These are phyloP conservation scores for Luffa acutangula DNA, from an alignment of 306 rosid species.

Conservation along the genomic window DNA sequence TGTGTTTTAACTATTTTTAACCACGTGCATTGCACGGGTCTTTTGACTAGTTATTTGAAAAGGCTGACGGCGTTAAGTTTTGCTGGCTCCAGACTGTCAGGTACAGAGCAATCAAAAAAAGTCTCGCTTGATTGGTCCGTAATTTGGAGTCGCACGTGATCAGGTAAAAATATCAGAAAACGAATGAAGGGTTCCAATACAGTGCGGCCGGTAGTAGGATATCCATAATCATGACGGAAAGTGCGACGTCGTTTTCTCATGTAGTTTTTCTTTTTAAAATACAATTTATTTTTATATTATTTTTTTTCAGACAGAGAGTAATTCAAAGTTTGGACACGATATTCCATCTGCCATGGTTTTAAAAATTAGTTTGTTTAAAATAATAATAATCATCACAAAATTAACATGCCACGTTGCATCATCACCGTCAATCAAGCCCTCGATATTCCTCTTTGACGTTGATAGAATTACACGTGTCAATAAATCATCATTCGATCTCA, in stretches of 20 bases:
- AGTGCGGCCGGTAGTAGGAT: background rate
- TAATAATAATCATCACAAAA: no score
- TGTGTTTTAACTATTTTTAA: no score
- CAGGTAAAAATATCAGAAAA: background rate
- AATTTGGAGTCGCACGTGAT: background rate
- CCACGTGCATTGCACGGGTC: no score
- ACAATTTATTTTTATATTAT: background rate
- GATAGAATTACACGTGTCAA: background rate
- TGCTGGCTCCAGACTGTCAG: background rate
- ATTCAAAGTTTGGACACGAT: background rate
- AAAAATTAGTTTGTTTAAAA: no score
- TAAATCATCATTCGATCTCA: background rate
- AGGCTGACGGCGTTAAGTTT: background rate
- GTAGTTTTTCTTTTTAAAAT: background rate
- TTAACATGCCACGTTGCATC: background rate
- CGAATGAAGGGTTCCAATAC: background rate
- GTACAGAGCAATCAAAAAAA: background rate
- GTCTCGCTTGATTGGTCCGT: background rate
- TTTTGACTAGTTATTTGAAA: no score
- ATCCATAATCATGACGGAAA: background rate
- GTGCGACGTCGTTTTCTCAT: background rate
- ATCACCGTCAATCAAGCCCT: background rate
- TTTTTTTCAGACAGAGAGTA: background rate
- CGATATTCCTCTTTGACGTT: background rate
- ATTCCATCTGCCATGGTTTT: background rate